Base-by-base conservation (phyloP, 1,284 basidiomycete genomes). In the Leccinum insigne region DNA sequence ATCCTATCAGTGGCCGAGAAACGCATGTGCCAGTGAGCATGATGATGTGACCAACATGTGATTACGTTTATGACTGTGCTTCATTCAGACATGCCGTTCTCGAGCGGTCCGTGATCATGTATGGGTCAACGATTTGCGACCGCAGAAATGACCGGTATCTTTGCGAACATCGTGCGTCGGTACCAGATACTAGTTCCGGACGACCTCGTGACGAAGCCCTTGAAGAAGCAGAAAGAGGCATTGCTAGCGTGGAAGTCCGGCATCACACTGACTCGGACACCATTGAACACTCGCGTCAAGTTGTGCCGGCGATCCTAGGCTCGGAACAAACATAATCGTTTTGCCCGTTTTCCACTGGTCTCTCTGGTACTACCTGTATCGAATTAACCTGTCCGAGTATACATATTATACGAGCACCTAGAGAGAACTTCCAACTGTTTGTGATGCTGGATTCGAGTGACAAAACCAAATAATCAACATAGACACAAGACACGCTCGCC, bases 61-160 rank as follows among this genome's bases (percentile, higher is more conserved):
- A 0, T 57, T 10, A 65, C 35, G 18, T 49, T 26, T 5, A 13
- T 26, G 58, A 35, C 2, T 11, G 7, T 16, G 26, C 23, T 21
- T 4, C 4, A 21, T 47, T 10, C 9, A 79, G 77, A 77, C 65
- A 52, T 80, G n/a, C 75, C 79, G 1, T 84, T 83, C 72, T 77
- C 77, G 2, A 68, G 71, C 0, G 81, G 83, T 26, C 66, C 72
- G 5, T 72, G 82, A 56, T 72, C 76, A 2, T 84, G 83, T 65
- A 79, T 84, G 10, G 83, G 81, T 14, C 72, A 77, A 61, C 72
- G 73, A 23, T 79, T 80, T 52, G 73, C 78, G 6, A 62, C 71
- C 8, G 64, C 70, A 1, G 73, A 76, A 59, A 73, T 68, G 58
- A 57, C 76, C 3, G 72, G 71, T 23, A 70, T 78, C 49, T 52